Percentiles rank a stretch among this genome's conserved stretches.
These are phyloP conservation scores for Xerocomellus dryophilus DNA, from an alignment of 768 basidiomycete species.

Conservation along the genomic window DNA sequence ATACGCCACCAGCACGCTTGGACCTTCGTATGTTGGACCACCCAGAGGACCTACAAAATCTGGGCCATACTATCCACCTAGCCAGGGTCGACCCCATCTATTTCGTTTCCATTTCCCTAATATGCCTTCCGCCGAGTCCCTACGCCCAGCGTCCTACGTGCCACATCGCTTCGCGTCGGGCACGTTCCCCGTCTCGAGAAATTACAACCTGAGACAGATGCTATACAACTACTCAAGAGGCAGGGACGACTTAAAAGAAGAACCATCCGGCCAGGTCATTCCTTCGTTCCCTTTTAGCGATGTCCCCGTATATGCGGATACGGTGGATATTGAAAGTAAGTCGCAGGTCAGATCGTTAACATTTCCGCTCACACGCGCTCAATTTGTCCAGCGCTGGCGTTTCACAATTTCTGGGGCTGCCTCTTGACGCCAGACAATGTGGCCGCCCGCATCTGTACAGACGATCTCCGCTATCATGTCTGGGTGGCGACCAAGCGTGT, in stretches of 20 bases:
- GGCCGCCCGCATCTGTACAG: conserved; percentile 19
- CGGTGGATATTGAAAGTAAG: conserved; percentile 45
- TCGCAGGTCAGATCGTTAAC: not conserved
- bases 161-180: conserved; percentile 23
- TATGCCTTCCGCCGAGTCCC: conserved; percentile 9
- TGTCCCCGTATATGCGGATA: conserved; percentile 35
- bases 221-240: conserved; percentile 20
- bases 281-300: conserved; percentile 31
- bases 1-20: conserved; percentile 5
- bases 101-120: not conserved
- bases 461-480: conserved; percentile 33
- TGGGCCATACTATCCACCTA: not conserved
- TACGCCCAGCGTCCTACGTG: conserved; percentile 10
- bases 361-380: not conserved
- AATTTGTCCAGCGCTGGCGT: conserved; percentile 28
- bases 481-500: conserved; percentile 34
- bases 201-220: conserved; percentile 29
- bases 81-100: not conserved
- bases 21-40: conserved; percentile 7
- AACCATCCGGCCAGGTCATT: conserved; percentile 30
- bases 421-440: conserved; percentile 36
- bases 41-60: conserved; percentile 15
- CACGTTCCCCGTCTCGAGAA: conserved; percentile 28
- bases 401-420: conserved; percentile 33
- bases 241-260: not conserved